A percentile compares a stretch with the other conserved stretches of the same genome.
Conservation (phyloP, 169 alveolate genomes). For the Condylostoma magnum region DNA sequence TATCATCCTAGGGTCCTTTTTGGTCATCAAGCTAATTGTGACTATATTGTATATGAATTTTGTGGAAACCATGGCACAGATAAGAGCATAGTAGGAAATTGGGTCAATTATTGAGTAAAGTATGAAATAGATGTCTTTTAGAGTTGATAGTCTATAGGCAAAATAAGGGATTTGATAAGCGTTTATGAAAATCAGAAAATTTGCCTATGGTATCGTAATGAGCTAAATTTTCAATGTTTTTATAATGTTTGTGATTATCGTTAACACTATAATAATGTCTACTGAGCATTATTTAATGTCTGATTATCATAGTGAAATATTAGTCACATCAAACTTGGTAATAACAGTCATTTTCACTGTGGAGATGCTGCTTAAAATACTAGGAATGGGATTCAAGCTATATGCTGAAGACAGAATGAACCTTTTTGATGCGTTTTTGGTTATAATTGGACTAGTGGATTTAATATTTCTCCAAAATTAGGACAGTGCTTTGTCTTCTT, state of each 20-base stretch:
- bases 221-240: slow-evolving; percentile 2
- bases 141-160: neutral
- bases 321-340: slow-evolving; percentile 23
- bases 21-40: slow-evolving; percentile 46
- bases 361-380: slow-evolving; percentile 42
- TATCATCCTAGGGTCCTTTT: slow-evolving; percentile 51
- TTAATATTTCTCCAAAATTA: neutral
- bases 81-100: neutral
- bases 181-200: neutral
- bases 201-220: neutral
- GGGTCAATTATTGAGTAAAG: neutral
- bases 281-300: slow-evolving; percentile 38
- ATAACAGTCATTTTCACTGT: slow-evolving; percentile 36
- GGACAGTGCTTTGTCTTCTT: slow-evolving; percentile 6
- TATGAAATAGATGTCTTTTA: neutral
- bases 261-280: slow-evolving; percentile 40
- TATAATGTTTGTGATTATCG: slow-evolving; percentile 30
- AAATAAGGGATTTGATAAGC: neutral
- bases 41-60: slow-evolving; percentile 50
- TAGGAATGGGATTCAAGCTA: slow-evolving; percentile 35
- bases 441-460: neutral
- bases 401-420: slow-evolving; percentile 37
- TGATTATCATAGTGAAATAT: neutral
- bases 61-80: neutral
- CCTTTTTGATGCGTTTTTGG: slow-evolving; percentile 37